These are phyloP conservation scores for Rosa chinensis DNA, from an alignment of 306 rosid species.

Conservation along the genomic window DNA sequence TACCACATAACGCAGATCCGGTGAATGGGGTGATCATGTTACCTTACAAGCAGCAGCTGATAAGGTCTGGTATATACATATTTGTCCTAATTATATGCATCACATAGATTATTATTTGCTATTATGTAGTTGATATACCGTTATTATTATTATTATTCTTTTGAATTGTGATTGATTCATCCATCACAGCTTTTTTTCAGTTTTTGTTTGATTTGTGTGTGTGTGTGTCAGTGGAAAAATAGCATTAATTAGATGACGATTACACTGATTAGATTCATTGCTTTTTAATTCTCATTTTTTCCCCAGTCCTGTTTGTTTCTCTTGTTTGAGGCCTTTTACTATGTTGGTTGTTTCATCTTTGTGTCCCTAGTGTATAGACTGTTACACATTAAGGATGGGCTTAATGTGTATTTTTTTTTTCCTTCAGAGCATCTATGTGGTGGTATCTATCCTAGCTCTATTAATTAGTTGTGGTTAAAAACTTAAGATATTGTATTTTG, in stretches of 20 bases:
- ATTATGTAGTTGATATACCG: background rate
- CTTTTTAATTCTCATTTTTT: background rate
- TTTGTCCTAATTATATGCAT: slow-evolving; percentile 7
- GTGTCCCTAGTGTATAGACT: background rate
- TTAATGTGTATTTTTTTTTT: too few relatives aligned
- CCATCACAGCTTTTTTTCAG: background rate
- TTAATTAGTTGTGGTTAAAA: too few relatives aligned
- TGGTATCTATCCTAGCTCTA: too few relatives aligned
- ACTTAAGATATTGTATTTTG: too few relatives aligned
- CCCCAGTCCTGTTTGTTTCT: background rate
- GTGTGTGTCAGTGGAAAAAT: background rate
- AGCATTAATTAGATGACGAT: background rate
- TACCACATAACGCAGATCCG: slow-evolving; percentile 51
- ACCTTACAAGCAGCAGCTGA: slow-evolving; percentile 95
- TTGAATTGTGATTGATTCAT: background rate
- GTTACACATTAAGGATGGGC: background rate
- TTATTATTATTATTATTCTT: too few relatives aligned
- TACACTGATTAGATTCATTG: background rate
- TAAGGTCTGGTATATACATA: slow-evolving; percentile 45
- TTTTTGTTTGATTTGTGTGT: background rate
- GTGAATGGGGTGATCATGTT: slow-evolving; percentile 99
- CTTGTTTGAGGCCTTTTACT: background rate
- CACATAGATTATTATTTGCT: background rate
- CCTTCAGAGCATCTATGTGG: too few relatives aligned
- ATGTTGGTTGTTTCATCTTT: background rate